Evolutionary conservation across 805 yeast genomes (phyloP).

Genomic region (Crinitomyces ghanaensis): DNA sequence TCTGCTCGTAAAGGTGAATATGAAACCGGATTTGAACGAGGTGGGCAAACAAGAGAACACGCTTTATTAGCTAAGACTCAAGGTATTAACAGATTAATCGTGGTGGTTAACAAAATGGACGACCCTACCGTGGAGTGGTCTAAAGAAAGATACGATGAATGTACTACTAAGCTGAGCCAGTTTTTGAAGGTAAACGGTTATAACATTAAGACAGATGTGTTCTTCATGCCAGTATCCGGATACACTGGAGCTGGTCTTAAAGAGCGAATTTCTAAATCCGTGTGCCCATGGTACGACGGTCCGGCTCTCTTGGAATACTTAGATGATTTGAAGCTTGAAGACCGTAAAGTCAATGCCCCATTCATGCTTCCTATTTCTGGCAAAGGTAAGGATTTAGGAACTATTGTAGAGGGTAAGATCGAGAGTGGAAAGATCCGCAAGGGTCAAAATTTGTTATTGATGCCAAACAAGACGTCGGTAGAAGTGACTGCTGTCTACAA

Average conservation of each 20-base stretch:
- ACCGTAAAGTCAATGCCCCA: conserved; percentile 86
- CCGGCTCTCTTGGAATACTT: conserved; percentile 85
- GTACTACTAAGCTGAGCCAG: conserved; percentile 66
- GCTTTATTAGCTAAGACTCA: conserved; percentile 96
- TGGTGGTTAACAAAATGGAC: conserved; percentile 97
- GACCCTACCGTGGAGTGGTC: conserved; percentile 97
- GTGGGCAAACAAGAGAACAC: conserved; percentile 98
- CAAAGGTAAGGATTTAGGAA: conserved; percentile 94
- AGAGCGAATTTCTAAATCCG: conserved; percentile 59
- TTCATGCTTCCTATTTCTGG: conserved; percentile 94
- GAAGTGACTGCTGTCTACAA: conserved; percentile 84
- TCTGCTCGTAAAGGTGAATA: conserved; percentile 99
- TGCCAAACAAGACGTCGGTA: conserved; percentile 82
- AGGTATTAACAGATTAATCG: conserved; percentile 90
- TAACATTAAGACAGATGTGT: conserved; percentile 67
- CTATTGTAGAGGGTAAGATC: conserved; percentile 95
- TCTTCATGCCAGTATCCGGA: conserved; percentile 96
- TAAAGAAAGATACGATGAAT: conserved; percentile 89
- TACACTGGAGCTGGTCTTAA: conserved; percentile 95
- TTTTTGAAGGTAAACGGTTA: conserved; percentile 80
- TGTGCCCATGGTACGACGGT: conserved; percentile 90
- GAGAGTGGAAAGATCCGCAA: conserved; percentile 91
- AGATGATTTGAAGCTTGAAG: conserved; percentile 68
- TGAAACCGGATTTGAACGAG: conserved; percentile 98
- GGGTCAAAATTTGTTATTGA: conserved; percentile 60